Conservation (phyloP, 345 rosid species). For the Rubroshorea leprosula region DNA sequence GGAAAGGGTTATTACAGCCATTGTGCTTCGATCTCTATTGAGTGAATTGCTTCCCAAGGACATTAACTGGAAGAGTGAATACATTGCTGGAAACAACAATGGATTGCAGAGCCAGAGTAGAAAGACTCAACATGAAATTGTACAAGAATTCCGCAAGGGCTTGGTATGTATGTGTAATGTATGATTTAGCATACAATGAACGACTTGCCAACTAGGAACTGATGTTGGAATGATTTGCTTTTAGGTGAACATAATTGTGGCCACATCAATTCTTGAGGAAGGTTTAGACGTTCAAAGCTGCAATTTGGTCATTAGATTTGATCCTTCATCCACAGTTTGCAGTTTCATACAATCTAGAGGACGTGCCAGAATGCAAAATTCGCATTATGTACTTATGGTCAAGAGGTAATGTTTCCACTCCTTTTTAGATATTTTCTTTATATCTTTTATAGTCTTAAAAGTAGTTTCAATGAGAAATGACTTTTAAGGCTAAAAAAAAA, state of each 20-base stretch:
- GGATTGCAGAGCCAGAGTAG: constrained; percentile 52
- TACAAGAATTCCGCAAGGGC: constrained; percentile 76
- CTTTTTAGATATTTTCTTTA: background rate
- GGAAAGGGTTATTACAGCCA: constrained; percentile 64
- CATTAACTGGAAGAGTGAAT: constrained; percentile 40
- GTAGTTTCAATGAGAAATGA: background rate
- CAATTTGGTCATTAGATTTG: constrained; percentile 81
- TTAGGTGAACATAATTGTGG: constrained; percentile 75
- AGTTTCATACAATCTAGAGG: constrained; percentile 97
- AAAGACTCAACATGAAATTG: constrained; percentile 62
- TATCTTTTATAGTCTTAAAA: background rate
- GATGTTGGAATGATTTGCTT: constrained; percentile 11
- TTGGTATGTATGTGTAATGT: constrained; percentile 31
- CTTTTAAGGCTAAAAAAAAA: too few species aligned
- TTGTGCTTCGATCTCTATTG: constrained; percentile 48
- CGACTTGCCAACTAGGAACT: too few species aligned
- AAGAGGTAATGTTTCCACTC: constrained; percentile 30
- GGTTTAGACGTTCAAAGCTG: constrained; percentile 92
- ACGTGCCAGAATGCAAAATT: constrained; percentile 84
- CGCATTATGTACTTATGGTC: constrained; percentile 76
- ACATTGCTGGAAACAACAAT: constrained; percentile 35
- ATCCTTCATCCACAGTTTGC: constrained; percentile 69
- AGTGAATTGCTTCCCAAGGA: constrained; percentile 47
- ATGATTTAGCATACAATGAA: background rate
- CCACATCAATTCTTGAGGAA: constrained; percentile 91